Evolutionary conservation across 306 rosid species (phyloP), one percentile per base, ranked within the genome.

Genomic region (Inga oerstediana): DNA sequence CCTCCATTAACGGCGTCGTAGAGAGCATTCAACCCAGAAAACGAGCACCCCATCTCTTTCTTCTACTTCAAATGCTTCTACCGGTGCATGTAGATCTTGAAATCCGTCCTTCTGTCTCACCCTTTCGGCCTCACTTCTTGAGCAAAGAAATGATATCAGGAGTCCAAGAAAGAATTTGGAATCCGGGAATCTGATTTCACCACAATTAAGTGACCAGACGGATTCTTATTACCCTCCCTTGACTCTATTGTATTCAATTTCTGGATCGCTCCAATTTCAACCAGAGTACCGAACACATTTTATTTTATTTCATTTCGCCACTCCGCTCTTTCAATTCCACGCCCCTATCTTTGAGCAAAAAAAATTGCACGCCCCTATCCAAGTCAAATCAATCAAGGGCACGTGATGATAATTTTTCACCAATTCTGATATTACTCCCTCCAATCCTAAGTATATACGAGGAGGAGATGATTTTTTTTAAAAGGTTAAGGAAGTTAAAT

Each of bases 1-100:
- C 95, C 98, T n/a, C 97, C 97, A 81, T 97, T 94, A 0, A 92
- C 98, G 62, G 99, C 91, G 64, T 92, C 97, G 88, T 94, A 94
- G 0, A 97, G 74, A 43, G 99, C 99, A 77, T 90, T 90, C 81
- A 97, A 83, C 41, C 98, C 99, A 20, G 99, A 97, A 85, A 97
- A 97, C 48, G 99, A 79, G 69, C 99, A 97, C 37, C 99, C 99
- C 98, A 97, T 97, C 84, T 76, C 72, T 59, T 37, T 72, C 61
- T 44, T 96, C 82, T 81, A 5, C 39, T 62, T 62, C 69, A 12
- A 27, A 34, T 45, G 30, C 19, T 61, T 61, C 77, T 16, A 70
- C 9, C 65, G 7, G 64, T 66, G 51, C 82, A 48, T 48, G 67
- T 22, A 79, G 52, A 79, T 79, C 64, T 62, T 0, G 43, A 44